Base-by-base conservation (phyloP, 306 rosid species). In the Datisca glomerata region DNA sequence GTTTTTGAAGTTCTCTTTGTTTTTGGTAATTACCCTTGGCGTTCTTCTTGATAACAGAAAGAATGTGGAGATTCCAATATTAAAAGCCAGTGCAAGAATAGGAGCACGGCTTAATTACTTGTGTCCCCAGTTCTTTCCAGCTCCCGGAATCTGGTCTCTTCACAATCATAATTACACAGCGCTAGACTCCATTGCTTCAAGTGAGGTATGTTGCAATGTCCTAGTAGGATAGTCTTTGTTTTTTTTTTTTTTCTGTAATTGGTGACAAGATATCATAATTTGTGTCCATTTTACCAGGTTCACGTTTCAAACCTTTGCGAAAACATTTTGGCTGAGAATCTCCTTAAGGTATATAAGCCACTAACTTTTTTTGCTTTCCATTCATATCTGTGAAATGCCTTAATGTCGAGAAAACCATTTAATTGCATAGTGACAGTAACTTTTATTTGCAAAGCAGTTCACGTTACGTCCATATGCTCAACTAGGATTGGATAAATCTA, bases 331-430 rank as follows among this genome's bases (percentile, higher is more conserved):
- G 93, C 93, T 21, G 76, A 80, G 70, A 83, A 83, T 76, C 93
- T 89, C 54, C 86, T 80, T 6, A 89, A 89, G 97, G 97, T 89
- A 72, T 29, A n/a, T n/a, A n/a, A n/a, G n/a, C n/a, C n/a, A n/a
- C n/a, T n/a, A n/a, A n/a, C n/a, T n/a, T n/a, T n/a, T n/a, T n/a
- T n/a, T n/a, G n/a, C n/a, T n/a, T n/a, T n/a, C n/a, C n/a, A n/a
- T n/a, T n/a, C n/a, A n/a, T n/a, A n/a, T n/a, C n/a, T n/a, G n/a
- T n/a, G n/a, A n/a, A n/a, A n/a, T n/a, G n/a, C n/a, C n/a, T n/a
- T n/a, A n/a, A n/a, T n/a, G n/a, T n/a, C n/a, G n/a, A n/a, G n/a
- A n/a, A n/a, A n/a, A n/a, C n/a, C n/a, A n/a, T n/a, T n/a, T n/a
- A n/a, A n/a, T n/a, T n/a, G n/a, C n/a, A n/a, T n/a, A n/a, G n/a